Evolutionary conservation across 1,139 yeast genomes (phyloP).

Genomic region (Candida tunisiensis): DNA sequence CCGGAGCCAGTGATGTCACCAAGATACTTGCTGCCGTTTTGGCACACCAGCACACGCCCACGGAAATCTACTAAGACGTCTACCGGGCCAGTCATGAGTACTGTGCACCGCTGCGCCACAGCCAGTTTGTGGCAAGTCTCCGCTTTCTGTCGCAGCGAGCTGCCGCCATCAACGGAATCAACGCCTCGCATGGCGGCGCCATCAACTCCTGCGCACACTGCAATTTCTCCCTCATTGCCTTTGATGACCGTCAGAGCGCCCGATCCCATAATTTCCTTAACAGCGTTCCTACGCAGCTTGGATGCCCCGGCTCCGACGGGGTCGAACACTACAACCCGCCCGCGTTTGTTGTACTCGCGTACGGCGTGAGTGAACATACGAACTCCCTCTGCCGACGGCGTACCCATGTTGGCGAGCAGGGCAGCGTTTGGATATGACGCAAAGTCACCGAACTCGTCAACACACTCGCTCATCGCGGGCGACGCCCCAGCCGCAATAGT

Average conservation of each 20-base stretch:
- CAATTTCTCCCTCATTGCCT: constrained; percentile 70
- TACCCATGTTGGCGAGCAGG: constrained; percentile 63
- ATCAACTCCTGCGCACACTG: constrained; percentile 24
- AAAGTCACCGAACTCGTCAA: constrained; percentile 52
- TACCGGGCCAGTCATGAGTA: constrained; percentile 46
- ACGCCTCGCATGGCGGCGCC: constrained; percentile 41
- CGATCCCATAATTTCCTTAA: constrained; percentile 30
- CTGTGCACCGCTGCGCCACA: constrained; percentile 34
- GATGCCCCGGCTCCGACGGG: constrained; percentile 90
- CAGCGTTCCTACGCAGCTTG: constrained; percentile 31
- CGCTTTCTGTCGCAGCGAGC: constrained; percentile 11
- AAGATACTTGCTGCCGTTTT: constrained; percentile 53
- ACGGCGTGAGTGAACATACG: constrained; percentile 36
- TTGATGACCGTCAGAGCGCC: constrained; percentile 61
- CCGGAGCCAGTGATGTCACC: constrained; percentile 72
- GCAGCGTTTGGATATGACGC: constrained; percentile 36
- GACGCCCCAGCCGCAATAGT: constrained; percentile 74
- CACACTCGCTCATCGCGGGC: constrained; percentile 81
- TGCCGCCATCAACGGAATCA: neutral
- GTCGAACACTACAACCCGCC: constrained; percentile 56
- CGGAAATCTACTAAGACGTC: constrained; percentile 29
- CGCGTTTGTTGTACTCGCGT: constrained; percentile 35
- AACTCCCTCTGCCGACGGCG: constrained; percentile 33
- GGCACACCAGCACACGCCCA: constrained; percentile 15
- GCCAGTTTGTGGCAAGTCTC: constrained; percentile 33